Evolutionary conservation across 371 early-diverging fungal species (phyloP).

Genomic region (Rhizopus stolonifer): DNA sequence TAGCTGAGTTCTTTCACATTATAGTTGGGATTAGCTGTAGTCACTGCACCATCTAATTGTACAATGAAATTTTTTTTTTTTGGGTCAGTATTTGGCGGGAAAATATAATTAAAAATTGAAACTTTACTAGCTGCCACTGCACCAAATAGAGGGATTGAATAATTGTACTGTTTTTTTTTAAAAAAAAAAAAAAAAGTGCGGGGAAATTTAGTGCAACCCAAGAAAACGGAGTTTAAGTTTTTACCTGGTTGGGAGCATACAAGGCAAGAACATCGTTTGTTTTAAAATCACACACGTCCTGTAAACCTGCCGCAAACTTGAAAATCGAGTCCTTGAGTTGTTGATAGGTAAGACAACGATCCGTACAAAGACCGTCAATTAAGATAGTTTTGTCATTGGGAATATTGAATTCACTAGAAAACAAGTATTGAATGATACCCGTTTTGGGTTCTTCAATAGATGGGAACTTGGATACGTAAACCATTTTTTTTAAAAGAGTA

Average conservation of each 20-base stretch:
- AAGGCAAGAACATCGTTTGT: constrained; percentile 69
- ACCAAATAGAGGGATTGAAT: constrained; percentile 37
- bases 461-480: constrained; percentile 12
- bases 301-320: constrained; percentile 73
- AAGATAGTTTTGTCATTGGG: constrained; percentile 50
- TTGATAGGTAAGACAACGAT: constrained; percentile 46
- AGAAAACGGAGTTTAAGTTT: background rate
- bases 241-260: constrained; percentile 71
- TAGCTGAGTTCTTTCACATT: constrained; percentile 69
- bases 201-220: too few relatives aligned
- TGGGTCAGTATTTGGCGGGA: too few relatives aligned
- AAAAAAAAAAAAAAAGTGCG: background rate
- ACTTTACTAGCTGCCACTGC: constrained; percentile 37
- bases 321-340: constrained; percentile 56
- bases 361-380: constrained; percentile 52
- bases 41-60: constrained; percentile 63
- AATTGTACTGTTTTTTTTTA: constrained; percentile 33
- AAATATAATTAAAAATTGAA: too few relatives aligned
- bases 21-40: constrained; percentile 77
- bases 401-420: constrained; percentile 22
- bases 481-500: constrained; percentile 8
- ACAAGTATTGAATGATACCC: constrained; percentile 25
- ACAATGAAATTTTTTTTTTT: background rate
- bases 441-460: constrained; percentile 11
- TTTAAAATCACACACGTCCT: constrained; percentile 53